Base-by-base conservation (phyloP, 1,284 basidiomycete genomes). In the Austroboletus olivaceoglutinosus region DNA sequence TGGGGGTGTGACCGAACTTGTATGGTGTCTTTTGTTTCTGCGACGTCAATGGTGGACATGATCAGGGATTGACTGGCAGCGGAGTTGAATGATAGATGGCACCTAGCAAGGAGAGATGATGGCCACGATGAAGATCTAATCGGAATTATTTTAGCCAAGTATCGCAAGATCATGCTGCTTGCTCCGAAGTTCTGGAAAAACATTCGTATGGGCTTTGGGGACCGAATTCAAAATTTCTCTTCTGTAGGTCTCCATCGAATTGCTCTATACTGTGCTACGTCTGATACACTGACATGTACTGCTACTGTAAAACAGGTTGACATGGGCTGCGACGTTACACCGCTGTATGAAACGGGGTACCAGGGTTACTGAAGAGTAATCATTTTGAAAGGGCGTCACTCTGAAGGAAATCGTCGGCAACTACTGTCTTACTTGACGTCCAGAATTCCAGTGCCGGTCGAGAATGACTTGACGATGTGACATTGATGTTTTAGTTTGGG, bases 1-100 rank as follows among this genome's bases (percentile, higher is more conserved):
- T 93, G 91, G 54, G 76, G 73, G 65, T 91, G 92, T 1, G 82
- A 80, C 37, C 83, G 80, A 40, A 95, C 80, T 54, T 80, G 74
- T 58, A 89, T 72, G 55, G 80, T 80, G 63, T 80, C 74, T 12
- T 74, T 70, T 16, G 72, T 67, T 47, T 67, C 69, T 16, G 58
- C 41, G 21, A 70, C 25, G 34, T 68, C 61, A 47, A 64, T 18
- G 48, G 37, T 38, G 9, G 66, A 52, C 62, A 68, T 70, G 48
- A 46, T 18, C 3, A 34, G 16, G 21, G 51, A 45, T 23, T 47
- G 36, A n/a, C n/a, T n/a, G n/a, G n/a, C n/a, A n/a, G 37, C 22
- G 13, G 53, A 45, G 22, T 22, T 29, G 38, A 30, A 43, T 13
- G 48, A 40, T 22, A 40, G 30, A 46, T 31, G n/a, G 16, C 36